Evolutionary conservation across 768 basidiomycete species (phyloP).

Genomic region (Megacollybia marginata): DNA sequence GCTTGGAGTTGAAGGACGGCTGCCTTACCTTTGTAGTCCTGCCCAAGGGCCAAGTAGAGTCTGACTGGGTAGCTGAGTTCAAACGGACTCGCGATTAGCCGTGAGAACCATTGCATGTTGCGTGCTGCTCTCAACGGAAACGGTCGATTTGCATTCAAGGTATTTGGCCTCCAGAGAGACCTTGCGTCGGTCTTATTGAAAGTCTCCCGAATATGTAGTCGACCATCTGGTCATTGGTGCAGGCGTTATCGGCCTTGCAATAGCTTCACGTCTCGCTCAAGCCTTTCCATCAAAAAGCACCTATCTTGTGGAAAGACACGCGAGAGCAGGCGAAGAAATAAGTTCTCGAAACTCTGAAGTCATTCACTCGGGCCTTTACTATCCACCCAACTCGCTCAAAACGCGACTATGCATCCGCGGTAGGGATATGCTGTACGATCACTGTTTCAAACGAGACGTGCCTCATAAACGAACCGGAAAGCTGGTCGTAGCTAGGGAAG

Average conservation of each 20-base stretch:
- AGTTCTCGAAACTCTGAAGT: slow-evolving; percentile 95
- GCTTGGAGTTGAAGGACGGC: slow-evolving; percentile 77
- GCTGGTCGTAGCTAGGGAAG: slow-evolving; percentile 72
- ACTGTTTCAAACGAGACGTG: slow-evolving; percentile 56
- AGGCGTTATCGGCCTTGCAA: slow-evolving; percentile 83
- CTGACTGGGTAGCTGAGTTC: slow-evolving; percentile 83
- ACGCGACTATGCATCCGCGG: slow-evolving; percentile 83
- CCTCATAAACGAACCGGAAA: slow-evolving; percentile 76
- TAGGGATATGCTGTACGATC: slow-evolving; percentile 73
- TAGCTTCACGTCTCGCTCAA: slow-evolving; percentile 67
- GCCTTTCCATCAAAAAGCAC: slow-evolving; percentile 64
- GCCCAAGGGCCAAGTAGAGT: slow-evolving; percentile 69
- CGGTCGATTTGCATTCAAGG: slow-evolving; percentile 58
- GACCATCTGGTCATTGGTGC: slow-evolving; percentile 89
- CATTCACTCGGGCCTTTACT: slow-evolving; percentile 87
- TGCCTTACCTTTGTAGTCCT: slow-evolving; percentile 75
- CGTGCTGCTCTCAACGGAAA: slow-evolving; percentile 52
- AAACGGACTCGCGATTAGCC: slow-evolving; percentile 44
- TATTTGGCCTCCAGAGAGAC: slow-evolving; percentile 12
- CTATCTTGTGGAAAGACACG: slow-evolving; percentile 75
- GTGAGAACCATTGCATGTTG: too few relatives aligned
- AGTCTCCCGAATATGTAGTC: slow-evolving; percentile 55
- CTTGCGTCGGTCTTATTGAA: not conserved
- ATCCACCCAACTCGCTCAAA: slow-evolving; percentile 78
- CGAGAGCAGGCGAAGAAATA: slow-evolving; percentile 74